These are phyloP conservation scores for Colletotrichum karsti DNA, from an alignment of 2,329 filamentous ascomycete species.

Conservation along the genomic window DNA sequence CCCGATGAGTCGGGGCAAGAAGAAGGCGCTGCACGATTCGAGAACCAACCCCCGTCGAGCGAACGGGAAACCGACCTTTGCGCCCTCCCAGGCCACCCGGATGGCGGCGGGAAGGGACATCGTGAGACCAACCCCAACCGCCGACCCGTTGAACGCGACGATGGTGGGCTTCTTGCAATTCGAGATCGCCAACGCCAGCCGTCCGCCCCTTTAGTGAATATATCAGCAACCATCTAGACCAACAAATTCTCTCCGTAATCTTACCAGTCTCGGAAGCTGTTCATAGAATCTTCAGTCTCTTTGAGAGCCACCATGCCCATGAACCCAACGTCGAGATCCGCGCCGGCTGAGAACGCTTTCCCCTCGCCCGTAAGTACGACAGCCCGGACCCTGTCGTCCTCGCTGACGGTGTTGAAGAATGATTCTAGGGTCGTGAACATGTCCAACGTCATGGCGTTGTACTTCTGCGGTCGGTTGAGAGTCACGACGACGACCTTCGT, in stretches of 20 bases:
- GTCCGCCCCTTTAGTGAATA: neutral
- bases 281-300: neutral
- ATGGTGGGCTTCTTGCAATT: constrained; percentile 65
- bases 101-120: constrained; percentile 66
- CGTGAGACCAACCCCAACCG: constrained; percentile 68
- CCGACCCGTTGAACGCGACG: constrained; percentile 65
- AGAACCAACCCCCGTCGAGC: constrained; percentile 74
- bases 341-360: neutral
- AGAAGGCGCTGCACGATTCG: constrained; percentile 77
- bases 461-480: neutral
- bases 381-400: neutral
- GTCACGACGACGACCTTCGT: neutral
- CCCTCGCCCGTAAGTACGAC: neutral
- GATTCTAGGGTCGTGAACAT: neutral
- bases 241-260: neutral
- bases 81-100: constrained; percentile 60
- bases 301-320: neutral
- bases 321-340: neutral
- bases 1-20: constrained; percentile 41
- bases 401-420: neutral
- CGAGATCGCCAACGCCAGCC: neutral
- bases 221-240: neutral
- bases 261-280: neutral
- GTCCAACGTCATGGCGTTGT: neutral
- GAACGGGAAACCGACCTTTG: constrained; percentile 81